Base-by-base conservation (phyloP, 2,329 filamentous ascomycete genomes). In the Dactylella cylindrospora region DNA sequence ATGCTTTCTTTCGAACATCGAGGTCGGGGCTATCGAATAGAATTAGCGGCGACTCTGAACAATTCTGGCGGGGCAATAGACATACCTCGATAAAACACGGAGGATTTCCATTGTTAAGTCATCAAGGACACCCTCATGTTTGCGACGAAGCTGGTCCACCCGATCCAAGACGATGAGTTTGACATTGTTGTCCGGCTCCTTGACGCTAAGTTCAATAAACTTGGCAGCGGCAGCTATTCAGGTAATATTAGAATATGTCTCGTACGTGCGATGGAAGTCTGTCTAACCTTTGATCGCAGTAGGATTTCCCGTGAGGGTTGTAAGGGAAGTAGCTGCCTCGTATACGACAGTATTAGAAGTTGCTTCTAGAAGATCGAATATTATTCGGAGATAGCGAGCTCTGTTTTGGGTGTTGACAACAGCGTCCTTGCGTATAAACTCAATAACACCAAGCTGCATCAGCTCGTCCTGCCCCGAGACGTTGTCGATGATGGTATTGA, bases 401-500 rank as follows among this genome's bases (percentile, higher is more conserved):
- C 97, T 98, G 76, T 97, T 96, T 71, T 91, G 86, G 2, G 88
- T 79, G 73, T 97, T 97, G 69, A 91, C 85, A 36, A 95, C 79
- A n/a, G 93, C 90, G 78, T 98, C 93, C 73, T 95, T 97, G 70
- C 93, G 84, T 70, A 98, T 96, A 73, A 98, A 98, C 73, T 97
- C 93, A 15, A 98, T 80, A 74, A 97, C 90, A 4, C 90, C 90
- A 66, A 98, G 79, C 72, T 97, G 90, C 64, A 97, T 77, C 61
- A 98, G 79, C 73, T 97, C 93, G 72, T 96, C 91, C 54, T 91
- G 88, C 70, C 95, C 96, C 28, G 90, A 86, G 45, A 98, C 90
- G 9, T 89, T 86, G 68, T 97, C 93, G 67, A 98, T 95, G 2
- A 94, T 87, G 25, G 83, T 82, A 74, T 86, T 90, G 36, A 98